Conservation (phyloP, 345 rosid genomes). For the Euclidium syriacum region DNA sequence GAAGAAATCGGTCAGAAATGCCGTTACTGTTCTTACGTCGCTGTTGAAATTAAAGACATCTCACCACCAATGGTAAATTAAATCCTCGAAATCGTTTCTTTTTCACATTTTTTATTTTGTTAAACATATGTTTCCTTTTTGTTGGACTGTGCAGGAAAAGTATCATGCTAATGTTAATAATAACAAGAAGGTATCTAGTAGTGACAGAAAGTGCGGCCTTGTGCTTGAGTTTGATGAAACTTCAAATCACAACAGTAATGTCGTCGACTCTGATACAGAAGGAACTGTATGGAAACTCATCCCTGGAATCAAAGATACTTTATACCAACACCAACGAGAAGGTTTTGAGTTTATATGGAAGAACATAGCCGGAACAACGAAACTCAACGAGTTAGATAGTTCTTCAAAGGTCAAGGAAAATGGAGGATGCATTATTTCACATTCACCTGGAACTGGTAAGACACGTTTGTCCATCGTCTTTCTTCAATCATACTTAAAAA, state of each 20-base stretch:
- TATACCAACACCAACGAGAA: conserved; percentile 58
- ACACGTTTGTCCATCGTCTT: conserved; percentile 56
- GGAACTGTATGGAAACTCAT: conserved; percentile 60
- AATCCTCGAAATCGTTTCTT: not conserved
- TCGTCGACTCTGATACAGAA: not conserved
- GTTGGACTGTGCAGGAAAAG: not conserved
- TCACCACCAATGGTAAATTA: conserved; percentile 33
- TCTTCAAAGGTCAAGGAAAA: not conserved
- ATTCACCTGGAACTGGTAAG: conserved; percentile 74
- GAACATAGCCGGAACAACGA: conserved; percentile 45
- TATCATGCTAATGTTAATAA: conserved; percentile 19
- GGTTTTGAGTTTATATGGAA: conserved; percentile 67
- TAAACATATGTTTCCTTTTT: no score
- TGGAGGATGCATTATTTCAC: conserved; percentile 60
- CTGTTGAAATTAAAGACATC: conserved; percentile 31
- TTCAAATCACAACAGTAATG: not conserved
- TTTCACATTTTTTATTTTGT: not conserved
- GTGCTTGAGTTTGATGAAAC: not conserved
- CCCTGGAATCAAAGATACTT: conserved; percentile 33
- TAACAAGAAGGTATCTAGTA: not conserved
- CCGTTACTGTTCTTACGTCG: conserved; percentile 29
- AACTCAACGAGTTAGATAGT: conserved; percentile 37
- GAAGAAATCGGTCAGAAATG: conserved; percentile 43
- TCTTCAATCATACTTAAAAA: conserved; percentile 39
- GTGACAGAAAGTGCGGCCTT: not conserved